phyloP scores from a whole-genome alignment of 352 stramenopile species.

The Globisporangium middletonii region DNA sequence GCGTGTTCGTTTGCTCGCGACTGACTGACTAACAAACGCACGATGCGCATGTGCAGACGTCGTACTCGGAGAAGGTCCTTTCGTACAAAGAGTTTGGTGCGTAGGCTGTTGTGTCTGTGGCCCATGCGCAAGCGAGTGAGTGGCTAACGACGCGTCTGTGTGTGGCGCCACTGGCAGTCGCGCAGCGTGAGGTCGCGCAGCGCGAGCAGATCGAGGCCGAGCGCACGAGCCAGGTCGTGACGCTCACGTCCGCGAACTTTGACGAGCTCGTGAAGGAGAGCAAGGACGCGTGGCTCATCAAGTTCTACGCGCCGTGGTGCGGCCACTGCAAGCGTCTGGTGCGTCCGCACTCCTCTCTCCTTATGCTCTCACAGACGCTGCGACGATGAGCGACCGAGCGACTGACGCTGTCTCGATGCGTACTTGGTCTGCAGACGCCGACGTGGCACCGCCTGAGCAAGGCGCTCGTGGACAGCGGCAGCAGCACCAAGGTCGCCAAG shows the following conservation, averaged over 20 bases:
- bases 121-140: background rate
- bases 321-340: constrained; percentile 79
- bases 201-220: constrained; percentile 53
- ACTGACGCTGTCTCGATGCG: background rate
- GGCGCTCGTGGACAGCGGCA: constrained; percentile 53
- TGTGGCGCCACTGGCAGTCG: constrained; percentile 9
- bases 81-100: constrained; percentile 52
- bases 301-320: constrained; percentile 81
- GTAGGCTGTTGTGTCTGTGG: constrained; percentile 1
- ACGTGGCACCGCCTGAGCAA: constrained; percentile 79
- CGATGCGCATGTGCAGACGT: constrained; percentile 10
- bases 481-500: constrained; percentile 53
- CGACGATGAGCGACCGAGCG: background rate
- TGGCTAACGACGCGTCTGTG: background rate
- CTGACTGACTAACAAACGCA: background rate
- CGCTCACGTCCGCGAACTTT: constrained; percentile 43
- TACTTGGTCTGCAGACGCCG: constrained; percentile 16
- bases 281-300: constrained; percentile 69
- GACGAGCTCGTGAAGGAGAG: constrained; percentile 53
- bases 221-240: constrained; percentile 41
- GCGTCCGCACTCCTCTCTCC: constrained; percentile 7
- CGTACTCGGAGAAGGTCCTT: constrained; percentile 50
- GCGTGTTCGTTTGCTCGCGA: too few species aligned
- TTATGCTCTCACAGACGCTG: background rate
- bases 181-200: constrained; percentile 27